These are phyloP conservation scores for grape (Vitis vinifera) DNA, from an alignment of 164 flowering plant genomes.

Conservation along the genomic window ASM3070453v1 NC_081808.1:2144001-2144500, in stretches of 20 bases:
- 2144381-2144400: constrained; percentile 61
- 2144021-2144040: constrained; percentile 30
- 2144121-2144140: constrained; percentile 40
- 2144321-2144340: constrained; percentile 28
- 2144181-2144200: constrained; percentile 52
- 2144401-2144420: constrained; percentile 34
- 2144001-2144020: constrained; percentile 10
- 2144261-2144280: constrained; percentile 46
- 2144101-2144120: constrained; percentile 33
- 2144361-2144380: constrained; percentile 61
- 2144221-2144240: constrained; percentile 53
- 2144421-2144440: constrained; percentile 53
- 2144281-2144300: constrained; percentile 70
- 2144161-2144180: constrained; percentile 23
- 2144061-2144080: constrained; percentile 59
- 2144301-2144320: constrained; percentile 38
- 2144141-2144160: constrained; percentile 52
- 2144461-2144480: constrained; percentile 58
- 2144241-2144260: constrained; percentile 25
- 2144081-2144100: constrained; percentile 47
- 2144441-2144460: constrained; percentile 40
- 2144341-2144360: constrained; percentile 27
- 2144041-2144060: constrained; percentile 40
- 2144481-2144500: constrained; percentile 36
- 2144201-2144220: constrained; percentile 50